phyloP scores from a whole-genome alignment of 305 asterid species.

The Fraxinus nigra region DNA sequence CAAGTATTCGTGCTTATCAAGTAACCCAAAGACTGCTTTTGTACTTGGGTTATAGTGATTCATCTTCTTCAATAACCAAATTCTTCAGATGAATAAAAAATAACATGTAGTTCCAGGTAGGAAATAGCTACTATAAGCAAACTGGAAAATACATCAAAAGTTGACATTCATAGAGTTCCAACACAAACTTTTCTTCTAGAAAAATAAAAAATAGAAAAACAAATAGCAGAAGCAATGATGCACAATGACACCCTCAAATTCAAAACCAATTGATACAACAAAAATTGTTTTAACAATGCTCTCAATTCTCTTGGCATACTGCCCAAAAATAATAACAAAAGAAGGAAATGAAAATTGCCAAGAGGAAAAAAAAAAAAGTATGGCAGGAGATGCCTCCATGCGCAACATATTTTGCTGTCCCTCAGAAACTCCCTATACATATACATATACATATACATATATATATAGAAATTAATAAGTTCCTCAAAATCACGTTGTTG shows the following conservation, averaged over 20 bases:
- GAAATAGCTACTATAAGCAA: background rate
- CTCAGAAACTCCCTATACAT: conserved; percentile 42
- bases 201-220: background rate
- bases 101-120: background rate
- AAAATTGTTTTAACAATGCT: conserved; percentile 29
- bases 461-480: conserved; percentile 27
- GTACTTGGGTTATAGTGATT: background rate
- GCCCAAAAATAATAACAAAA: conserved; percentile 37
- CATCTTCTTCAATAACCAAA: background rate
- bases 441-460: too few species aligned
- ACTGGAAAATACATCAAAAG: background rate
- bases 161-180: background rate
- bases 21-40: background rate
- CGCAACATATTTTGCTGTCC: conserved; percentile 32
- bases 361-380: conserved; percentile 16
- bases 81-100: background rate
- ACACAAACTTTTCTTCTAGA: background rate
- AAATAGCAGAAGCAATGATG: background rate
- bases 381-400: conserved; percentile 28
- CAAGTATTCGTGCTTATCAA: background rate
- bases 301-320: conserved; percentile 43
- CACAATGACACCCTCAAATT: conserved; percentile 4
- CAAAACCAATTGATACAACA: conserved; percentile 31
- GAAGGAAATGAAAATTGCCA: conserved; percentile 38
- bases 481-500: conserved; percentile 38